A percentile compares a stretch with the other conserved stretches of the same genome.
Conservation (phyloP, 192 early-diverging fungal species). For the Coemansia guatemalensis region DNA sequence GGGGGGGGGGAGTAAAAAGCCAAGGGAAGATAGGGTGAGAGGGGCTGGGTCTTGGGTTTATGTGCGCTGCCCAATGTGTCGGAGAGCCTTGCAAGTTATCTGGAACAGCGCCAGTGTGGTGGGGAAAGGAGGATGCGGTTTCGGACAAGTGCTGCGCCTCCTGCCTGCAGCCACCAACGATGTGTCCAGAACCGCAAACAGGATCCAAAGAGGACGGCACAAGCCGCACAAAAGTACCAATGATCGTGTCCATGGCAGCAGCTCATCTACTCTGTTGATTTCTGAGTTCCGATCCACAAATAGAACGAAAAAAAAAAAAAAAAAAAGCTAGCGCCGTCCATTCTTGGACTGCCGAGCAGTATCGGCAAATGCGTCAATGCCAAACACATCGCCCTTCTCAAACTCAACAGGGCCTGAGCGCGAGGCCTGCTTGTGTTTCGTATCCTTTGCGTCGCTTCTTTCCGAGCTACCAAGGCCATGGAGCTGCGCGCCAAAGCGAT, state of each 20-base stretch:
- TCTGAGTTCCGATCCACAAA: background rate
- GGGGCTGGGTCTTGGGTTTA: no score
- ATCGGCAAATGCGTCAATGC: slow-evolving; percentile 82
- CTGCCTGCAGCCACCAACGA: background rate
- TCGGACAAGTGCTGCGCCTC: background rate
- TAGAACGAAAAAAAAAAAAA: no score
- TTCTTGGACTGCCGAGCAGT: slow-evolving; percentile 17
- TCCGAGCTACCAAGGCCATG: slow-evolving; percentile 69
- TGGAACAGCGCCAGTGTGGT: background rate
- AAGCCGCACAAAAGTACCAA: background rate
- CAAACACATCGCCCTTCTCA: slow-evolving; percentile 95
- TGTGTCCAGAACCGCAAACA: background rate
- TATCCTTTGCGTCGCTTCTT: slow-evolving; percentile 42
- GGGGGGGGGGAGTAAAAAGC: background rate
- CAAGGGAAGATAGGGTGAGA: background rate
- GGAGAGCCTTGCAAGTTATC: background rate
- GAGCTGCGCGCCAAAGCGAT: slow-evolving; percentile 62
- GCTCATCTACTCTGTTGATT: background rate
- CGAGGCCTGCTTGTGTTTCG: slow-evolving; percentile 45
- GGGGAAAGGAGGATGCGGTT: background rate
- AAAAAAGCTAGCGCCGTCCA: background rate
- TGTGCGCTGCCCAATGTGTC: background rate
- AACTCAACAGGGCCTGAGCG: slow-evolving; percentile 90
- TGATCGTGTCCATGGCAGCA: background rate
- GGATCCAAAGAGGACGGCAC: background rate